phyloP scores from a whole-genome alignment of 2,329 filamentous ascomycete genomes.

The Chrysoporthe deuterocubensis region DNA sequence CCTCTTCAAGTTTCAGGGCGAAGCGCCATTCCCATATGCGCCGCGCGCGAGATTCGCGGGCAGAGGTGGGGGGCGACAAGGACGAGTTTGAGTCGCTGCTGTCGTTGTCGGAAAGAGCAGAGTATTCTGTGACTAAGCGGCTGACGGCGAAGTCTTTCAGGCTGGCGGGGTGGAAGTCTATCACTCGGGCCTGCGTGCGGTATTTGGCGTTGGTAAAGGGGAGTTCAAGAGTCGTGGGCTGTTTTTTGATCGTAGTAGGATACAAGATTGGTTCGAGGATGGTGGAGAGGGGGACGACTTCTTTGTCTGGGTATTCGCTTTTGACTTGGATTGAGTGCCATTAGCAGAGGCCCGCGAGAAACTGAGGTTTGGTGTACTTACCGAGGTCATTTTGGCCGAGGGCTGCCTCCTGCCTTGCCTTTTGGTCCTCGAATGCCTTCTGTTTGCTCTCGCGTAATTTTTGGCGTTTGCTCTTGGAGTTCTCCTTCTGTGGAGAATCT shows the following conservation, averaged over 20 bases:
- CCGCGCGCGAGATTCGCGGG: slow-evolving; percentile 33
- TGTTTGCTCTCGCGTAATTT: slow-evolving; percentile 26
- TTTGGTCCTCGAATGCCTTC: slow-evolving; percentile 35
- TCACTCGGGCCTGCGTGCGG: slow-evolving; percentile 71
- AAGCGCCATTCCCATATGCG: slow-evolving; percentile 82
- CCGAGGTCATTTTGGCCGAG: slow-evolving; percentile 30
- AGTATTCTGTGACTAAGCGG: slow-evolving; percentile 50
- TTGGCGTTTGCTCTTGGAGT: slow-evolving; percentile 34
- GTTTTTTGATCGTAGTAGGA: slow-evolving; percentile 47
- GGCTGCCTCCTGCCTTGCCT: slow-evolving; percentile 35
- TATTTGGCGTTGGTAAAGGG: slow-evolving; percentile 79
- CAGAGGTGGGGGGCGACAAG: slow-evolving; percentile 31
- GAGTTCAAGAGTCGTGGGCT: slow-evolving; percentile 47
- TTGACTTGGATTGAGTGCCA: slow-evolving; percentile 41
- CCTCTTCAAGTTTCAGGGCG: slow-evolving; percentile 76
- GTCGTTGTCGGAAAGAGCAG: slow-evolving; percentile 52
- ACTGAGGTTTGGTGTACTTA: slow-evolving; percentile 18
- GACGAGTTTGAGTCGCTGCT: slow-evolving; percentile 38
- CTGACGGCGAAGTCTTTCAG: slow-evolving; percentile 72
- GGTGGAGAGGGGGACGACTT: slow-evolving; percentile 41
- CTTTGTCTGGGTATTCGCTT: slow-evolving; percentile 48
- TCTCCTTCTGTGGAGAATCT: slow-evolving; percentile 30
- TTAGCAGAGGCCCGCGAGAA: background rate
- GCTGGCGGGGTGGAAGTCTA: slow-evolving; percentile 75
- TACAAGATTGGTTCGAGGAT: slow-evolving; percentile 47